Evolutionary conservation across 1,284 basidiomycete genomes (phyloP).

Genomic region (Ceratobasidium papillatum): DNA sequence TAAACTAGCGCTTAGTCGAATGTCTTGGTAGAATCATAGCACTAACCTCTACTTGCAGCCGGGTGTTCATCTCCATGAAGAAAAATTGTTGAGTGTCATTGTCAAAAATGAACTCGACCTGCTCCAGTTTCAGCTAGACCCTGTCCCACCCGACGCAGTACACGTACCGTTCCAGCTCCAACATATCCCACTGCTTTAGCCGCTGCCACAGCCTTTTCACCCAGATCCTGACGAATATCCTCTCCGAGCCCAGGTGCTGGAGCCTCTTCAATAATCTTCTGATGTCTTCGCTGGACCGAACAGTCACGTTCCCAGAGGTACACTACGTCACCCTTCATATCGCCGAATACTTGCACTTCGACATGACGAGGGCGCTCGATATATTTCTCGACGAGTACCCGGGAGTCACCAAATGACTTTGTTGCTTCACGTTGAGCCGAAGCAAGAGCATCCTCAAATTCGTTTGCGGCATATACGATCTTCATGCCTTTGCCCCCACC

Average conservation of each 20-base stretch:
- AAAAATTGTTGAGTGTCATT: slow-evolving; percentile 85
- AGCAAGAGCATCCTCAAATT: slow-evolving; percentile 79
- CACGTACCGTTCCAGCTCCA: slow-evolving; percentile 79
- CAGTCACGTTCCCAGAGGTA: slow-evolving; percentile 95
- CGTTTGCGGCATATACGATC: slow-evolving; percentile 70
- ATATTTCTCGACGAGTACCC: slow-evolving; percentile 87
- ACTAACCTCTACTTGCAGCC: slow-evolving; percentile 78
- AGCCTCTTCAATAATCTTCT: slow-evolving; percentile 96
- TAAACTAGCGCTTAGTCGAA: neutral
- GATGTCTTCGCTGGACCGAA: slow-evolving; percentile 91
- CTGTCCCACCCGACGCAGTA: neutral
- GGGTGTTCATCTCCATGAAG: slow-evolving; percentile 85
- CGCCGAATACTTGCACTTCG: slow-evolving; percentile 91
- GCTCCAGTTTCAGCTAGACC: neutral
- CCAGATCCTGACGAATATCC: slow-evolving; percentile 79
- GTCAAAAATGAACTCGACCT: slow-evolving; percentile 90
- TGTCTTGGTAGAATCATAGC: neutral
- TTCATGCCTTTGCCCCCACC: slow-evolving; percentile 99
- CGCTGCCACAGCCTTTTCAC: slow-evolving; percentile 88
- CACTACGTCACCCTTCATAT: slow-evolving; percentile 76
- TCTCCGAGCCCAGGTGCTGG: slow-evolving; percentile 87
- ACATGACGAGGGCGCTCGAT: slow-evolving; percentile 85
- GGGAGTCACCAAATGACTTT: slow-evolving; percentile 87
- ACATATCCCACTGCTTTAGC: slow-evolving; percentile 91
- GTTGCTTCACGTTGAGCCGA: slow-evolving; percentile 88